phyloP scores from a whole-genome alignment of 768 basidiomycete genomes.

The Pleurotus platypus region DNA sequence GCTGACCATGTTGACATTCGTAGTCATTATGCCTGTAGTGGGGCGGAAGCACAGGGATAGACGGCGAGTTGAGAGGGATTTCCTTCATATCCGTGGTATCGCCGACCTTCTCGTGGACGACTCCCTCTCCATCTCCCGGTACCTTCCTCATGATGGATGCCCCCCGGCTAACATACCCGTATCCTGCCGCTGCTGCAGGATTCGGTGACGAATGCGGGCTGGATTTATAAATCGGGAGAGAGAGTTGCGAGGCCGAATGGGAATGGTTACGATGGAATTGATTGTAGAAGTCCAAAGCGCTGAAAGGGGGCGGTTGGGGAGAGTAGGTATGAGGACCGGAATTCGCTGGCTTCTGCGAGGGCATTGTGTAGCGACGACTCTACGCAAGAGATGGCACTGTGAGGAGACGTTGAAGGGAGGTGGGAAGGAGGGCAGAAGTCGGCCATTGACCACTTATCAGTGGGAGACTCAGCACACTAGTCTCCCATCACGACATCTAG shows the following conservation, averaged over 20 bases:
- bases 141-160: background rate
- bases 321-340: background rate
- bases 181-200: background rate
- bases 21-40: conserved; percentile 8
- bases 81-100: background rate
- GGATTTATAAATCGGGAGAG: background rate
- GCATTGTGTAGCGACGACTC: too few relatives aligned
- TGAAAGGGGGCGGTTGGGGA: background rate
- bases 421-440: background rate
- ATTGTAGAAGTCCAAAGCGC: conserved; percentile 1
- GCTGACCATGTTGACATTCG: conserved; percentile 5
- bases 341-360: too few relatives aligned
- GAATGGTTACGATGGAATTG: background rate
- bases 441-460: too few relatives aligned
- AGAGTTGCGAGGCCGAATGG: background rate
- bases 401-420: background rate
- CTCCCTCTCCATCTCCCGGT: too few relatives aligned
- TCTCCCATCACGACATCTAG: too few relatives aligned
- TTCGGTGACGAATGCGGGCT: conserved; percentile 4
- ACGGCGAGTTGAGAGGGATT: conserved; percentile 2
- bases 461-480: too few relatives aligned
- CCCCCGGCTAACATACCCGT: background rate
- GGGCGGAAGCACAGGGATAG: conserved; percentile 9
- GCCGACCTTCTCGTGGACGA: background rate
- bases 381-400: too few relatives aligned